Evolutionary conservation across 2,329 filamentous ascomycete genomes (phyloP).

Genomic region (Exophiala bonariae): DNA sequence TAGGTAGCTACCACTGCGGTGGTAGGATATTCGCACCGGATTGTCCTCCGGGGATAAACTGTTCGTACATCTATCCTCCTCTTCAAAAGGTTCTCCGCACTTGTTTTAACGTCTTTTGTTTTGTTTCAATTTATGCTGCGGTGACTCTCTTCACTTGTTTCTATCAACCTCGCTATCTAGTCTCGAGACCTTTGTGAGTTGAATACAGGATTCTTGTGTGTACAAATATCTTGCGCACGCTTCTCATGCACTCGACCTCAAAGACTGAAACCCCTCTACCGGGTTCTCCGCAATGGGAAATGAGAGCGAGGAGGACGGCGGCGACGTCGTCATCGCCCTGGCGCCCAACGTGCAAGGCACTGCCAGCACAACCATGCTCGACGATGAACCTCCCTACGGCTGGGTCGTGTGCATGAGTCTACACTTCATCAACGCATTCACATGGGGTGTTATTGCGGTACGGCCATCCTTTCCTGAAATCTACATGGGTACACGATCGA

Average conservation of each 20-base stretch:
- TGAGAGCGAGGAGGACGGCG: neutral
- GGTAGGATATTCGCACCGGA: too few species aligned
- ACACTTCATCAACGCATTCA: constrained; percentile 34
- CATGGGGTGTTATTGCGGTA: constrained; percentile 34
- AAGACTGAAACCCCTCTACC: neutral
- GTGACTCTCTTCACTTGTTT: too few species aligned
- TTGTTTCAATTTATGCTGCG: too few species aligned
- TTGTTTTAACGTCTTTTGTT: too few species aligned
- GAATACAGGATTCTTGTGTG: too few species aligned
- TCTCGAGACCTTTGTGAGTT: too few species aligned
- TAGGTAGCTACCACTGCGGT: too few species aligned
- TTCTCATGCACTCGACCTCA: neutral
- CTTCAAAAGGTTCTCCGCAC: too few species aligned
- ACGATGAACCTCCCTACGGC: constrained; percentile 31
- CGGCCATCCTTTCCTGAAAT: neutral
- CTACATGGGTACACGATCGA: neutral
- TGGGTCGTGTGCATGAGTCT: constrained; percentile 32
- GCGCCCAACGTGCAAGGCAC: constrained; percentile 5
- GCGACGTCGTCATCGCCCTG: constrained; percentile 12
- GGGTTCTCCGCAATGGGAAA: neutral
- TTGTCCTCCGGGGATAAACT: too few species aligned
- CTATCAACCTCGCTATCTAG: too few species aligned
- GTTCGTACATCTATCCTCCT: too few species aligned
- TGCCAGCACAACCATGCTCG: constrained; percentile 4
- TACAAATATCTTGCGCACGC: too few species aligned